Percentiles rank a stretch among this genome's conserved stretches.
Evolutionary conservation across 1,284 basidiomycete genomes (phyloP).

Genomic region (Golubevia sp.): DNA sequence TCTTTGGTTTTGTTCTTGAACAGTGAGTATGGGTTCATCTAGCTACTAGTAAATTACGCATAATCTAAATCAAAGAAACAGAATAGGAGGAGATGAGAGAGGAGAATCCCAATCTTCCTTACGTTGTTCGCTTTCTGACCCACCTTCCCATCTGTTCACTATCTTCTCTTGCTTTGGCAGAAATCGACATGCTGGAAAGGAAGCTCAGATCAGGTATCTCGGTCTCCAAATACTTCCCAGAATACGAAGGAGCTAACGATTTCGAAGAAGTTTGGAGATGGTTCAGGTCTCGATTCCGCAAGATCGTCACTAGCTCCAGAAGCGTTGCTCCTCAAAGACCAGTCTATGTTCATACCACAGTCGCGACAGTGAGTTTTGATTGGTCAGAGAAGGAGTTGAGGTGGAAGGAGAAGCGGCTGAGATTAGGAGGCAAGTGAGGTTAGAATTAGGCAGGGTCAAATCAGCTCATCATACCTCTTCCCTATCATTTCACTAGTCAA

Average conservation of each 20-base stretch:
- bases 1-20: constrained; percentile 40
- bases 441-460: too few relatives aligned
- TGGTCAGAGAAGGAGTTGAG: too few relatives aligned
- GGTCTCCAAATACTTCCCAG: constrained; percentile 14
- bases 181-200: constrained; percentile 32
- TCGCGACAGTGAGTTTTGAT: constrained; percentile 25
- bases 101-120: too few relatives aligned
- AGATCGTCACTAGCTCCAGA: not conserved
- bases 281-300: constrained; percentile 24
- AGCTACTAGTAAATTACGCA: too few relatives aligned
- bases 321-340: constrained; percentile 10
- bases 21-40: constrained; percentile 3
- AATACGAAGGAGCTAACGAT: constrained; percentile 28
- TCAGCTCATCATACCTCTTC: not conserved
- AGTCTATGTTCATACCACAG: constrained; percentile 38
- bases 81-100: too few relatives aligned
- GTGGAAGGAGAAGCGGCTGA: too few relatives aligned
- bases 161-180: too few relatives aligned
- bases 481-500: constrained; percentile 3
- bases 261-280: constrained; percentile 36
- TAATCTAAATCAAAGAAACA: too few relatives aligned
- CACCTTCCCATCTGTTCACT: too few relatives aligned
- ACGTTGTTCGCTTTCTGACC: too few relatives aligned
- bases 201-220: constrained; percentile 12
- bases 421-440: too few relatives aligned